Conservation (phyloP, 75 land plant genomes). For the Cupressus sempervirens region DNA sequence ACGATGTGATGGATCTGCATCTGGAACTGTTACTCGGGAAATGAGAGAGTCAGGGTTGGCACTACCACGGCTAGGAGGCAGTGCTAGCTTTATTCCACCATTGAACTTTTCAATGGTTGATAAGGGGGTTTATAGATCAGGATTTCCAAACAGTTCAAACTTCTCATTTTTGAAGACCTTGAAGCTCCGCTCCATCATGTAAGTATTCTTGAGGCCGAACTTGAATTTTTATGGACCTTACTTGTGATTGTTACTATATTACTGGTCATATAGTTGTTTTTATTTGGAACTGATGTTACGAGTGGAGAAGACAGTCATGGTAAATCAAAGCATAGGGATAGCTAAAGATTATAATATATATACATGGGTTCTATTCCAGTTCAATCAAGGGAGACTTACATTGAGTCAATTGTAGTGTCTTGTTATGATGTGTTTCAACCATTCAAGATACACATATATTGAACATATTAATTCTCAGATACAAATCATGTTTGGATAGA, state of each 20-base stretch:
- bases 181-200: slow-evolving; percentile 73
- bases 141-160: slow-evolving; percentile 72
- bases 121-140: slow-evolving; percentile 78
- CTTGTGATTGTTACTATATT: not conserved
- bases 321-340: not conserved
- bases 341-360: no score
- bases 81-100: slow-evolving; percentile 60
- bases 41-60: not conserved
- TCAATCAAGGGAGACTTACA: not conserved
- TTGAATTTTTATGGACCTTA: not conserved
- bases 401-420: not conserved
- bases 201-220: slow-evolving; percentile 11
- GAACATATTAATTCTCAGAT: not conserved
- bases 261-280: not conserved
- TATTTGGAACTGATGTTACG: not conserved
- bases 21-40: not conserved
- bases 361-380: not conserved
- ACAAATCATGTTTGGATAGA: not conserved
- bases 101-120: slow-evolving; percentile 91
- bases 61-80: not conserved
- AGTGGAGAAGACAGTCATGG: not conserved
- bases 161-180: slow-evolving; percentile 67
- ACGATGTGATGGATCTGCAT: not conserved
- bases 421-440: not conserved
- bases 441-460: not conserved